Conservation (phyloP, 176 grass and related monocot species). For the Oropetium thomaeum region DNA sequence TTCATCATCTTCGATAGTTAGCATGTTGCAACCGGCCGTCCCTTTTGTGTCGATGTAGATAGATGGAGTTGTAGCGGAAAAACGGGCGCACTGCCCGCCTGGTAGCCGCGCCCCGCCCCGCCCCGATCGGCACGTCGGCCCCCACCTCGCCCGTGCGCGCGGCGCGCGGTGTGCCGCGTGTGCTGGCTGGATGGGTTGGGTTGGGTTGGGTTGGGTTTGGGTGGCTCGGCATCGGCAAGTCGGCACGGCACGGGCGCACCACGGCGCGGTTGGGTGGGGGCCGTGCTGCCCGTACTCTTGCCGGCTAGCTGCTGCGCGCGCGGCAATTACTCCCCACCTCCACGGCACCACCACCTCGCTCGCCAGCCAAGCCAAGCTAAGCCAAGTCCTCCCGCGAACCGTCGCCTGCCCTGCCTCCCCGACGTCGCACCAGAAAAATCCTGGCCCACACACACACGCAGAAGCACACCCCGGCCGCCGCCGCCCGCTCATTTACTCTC, state of each 20-base stretch:
- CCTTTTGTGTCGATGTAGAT: too few relatives aligned
- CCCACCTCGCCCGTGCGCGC: too few relatives aligned
- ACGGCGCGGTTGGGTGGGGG: neutral
- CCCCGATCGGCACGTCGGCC: too few relatives aligned
- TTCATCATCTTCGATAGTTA: too few relatives aligned
- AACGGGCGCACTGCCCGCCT: too few relatives aligned
- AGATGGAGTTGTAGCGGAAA: too few relatives aligned
- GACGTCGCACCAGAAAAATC: slow-evolving; percentile 21
- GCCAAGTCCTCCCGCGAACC: neutral
- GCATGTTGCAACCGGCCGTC: too few relatives aligned
- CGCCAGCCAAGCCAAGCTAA: neutral
- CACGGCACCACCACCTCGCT: neutral
- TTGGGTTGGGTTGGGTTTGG: too few relatives aligned
- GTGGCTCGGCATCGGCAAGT: neutral
- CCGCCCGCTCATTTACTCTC: neutral
- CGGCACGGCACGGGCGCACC: neutral
- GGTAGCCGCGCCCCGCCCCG: too few relatives aligned
- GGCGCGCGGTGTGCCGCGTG: too few relatives aligned
- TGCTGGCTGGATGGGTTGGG: too few relatives aligned
- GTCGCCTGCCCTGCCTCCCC: neutral
- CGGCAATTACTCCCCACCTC: slow-evolving; percentile 8
- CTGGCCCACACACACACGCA: slow-evolving; percentile 2
- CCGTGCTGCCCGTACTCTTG: slow-evolving; percentile 4
- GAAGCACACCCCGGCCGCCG: too few relatives aligned
- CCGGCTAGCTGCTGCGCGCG: neutral